Evolutionary conservation across 1,139 yeast genomes (phyloP).

Genomic region (Pichia sp.): DNA sequence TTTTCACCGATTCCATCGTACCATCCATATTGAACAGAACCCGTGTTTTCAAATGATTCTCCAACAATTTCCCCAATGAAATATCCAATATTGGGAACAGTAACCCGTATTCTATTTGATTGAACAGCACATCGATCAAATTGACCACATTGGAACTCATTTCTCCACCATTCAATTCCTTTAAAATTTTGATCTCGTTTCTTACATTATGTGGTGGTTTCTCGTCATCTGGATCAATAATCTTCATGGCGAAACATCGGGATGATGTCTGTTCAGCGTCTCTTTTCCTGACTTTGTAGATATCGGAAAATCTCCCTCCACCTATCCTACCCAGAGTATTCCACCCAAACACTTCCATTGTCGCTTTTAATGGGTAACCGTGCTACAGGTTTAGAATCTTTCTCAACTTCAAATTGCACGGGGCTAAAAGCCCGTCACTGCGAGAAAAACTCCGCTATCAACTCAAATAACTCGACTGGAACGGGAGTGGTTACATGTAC

Average conservation of each 20-base stretch:
- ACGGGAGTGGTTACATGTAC: too few relatives aligned
- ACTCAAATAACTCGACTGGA: too few relatives aligned
- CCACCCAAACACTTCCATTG: slow-evolving; percentile 9
- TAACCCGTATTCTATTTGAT: slow-evolving; percentile 32
- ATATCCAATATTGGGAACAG: slow-evolving; percentile 32
- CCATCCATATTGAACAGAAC: slow-evolving; percentile 22
- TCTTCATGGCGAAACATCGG: slow-evolving; percentile 32
- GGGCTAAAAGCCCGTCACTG: too few relatives aligned
- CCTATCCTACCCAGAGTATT: slow-evolving; percentile 16
- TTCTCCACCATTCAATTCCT: neutral
- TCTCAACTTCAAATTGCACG: too few relatives aligned
- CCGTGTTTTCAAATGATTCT: slow-evolving; percentile 23
- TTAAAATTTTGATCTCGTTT: slow-evolving; percentile 33
- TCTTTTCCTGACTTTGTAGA: slow-evolving; percentile 18
- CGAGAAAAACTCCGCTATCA: too few relatives aligned
- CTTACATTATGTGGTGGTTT: slow-evolving; percentile 40
- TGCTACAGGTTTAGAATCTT: too few relatives aligned
- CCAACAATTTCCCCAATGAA: slow-evolving; percentile 29
- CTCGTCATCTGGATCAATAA: slow-evolving; percentile 39
- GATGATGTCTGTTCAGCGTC: neutral
- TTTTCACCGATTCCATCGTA: slow-evolving; percentile 10
- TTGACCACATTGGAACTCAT: slow-evolving; percentile 18
- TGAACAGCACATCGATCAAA: slow-evolving; percentile 25
- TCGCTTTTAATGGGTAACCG: too few relatives aligned
- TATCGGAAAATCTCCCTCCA: slow-evolving; percentile 29